Base-by-base conservation (phyloP, 2,329 filamentous ascomycete species). In the Beauveria asiatica region DNA sequence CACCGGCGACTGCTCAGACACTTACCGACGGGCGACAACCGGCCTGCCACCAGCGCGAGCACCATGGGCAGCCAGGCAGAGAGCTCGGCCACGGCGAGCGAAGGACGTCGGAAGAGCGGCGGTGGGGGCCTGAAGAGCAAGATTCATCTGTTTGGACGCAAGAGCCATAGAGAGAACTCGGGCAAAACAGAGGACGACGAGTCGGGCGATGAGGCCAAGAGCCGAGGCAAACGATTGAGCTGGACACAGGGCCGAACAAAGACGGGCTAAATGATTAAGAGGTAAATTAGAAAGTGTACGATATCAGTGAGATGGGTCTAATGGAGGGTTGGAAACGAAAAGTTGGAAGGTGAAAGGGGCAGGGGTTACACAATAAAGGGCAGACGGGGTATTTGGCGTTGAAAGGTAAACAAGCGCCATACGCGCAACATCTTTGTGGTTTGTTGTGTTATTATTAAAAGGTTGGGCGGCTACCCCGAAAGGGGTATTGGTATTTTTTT, bases 51-150 rank as follows among this genome's bases (percentile, higher is more conserved):
- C 3, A 72, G 72, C 60, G 67, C 70, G 48, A 69, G 73, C 41
- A 67, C 62, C 53, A 46, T 64, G 48, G 69, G 73, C 44, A 44
- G 27, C 25, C 59, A 61, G n/a, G 52, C 51, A 6, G 33, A 55
- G 54, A 21, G 42, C 46, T 27, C 64, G 8, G 17, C 2, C 17
- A 69, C 54, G 63, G 5, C 62, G 60, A 21, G 42, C 44, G 54
- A 58, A 37, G 45, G 61, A 25, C 66, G 69, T 21, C 65, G 70
- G 39, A 70, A 70, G 59, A 67, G 58, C 37, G 69, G 69, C 23
- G 67, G 66, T 19, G 66, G 65, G 30, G 72, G 70, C 5, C 62
- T 75, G 16, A 69, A 73, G 55, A 72, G 74, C 52, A 73, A 70
- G 62, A 65, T 75, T 17, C 71, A 66, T 48, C 71, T 72, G 17